Percentiles rank a stretch among this genome's conserved stretches.
Conservation (phyloP, 2,329 filamentous ascomycete species). For the Didymella segeticola region DNA sequence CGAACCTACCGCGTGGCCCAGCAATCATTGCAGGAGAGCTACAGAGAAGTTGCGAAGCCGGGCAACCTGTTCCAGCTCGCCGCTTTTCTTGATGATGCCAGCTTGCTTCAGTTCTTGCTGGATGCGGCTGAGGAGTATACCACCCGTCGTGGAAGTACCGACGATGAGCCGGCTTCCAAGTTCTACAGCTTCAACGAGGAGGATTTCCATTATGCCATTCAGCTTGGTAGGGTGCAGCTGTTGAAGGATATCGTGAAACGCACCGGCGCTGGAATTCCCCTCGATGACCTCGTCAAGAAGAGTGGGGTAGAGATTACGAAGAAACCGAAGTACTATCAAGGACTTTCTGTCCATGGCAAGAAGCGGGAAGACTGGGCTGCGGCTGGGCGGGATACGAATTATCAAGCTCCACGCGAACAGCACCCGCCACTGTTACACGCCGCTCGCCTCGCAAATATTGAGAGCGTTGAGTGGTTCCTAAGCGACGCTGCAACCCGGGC, state of each 20-base stretch:
- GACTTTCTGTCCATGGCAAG: conserved; percentile 68
- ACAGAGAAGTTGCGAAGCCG: conserved; percentile 6
- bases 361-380: conserved; percentile 75
- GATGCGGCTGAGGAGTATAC: conserved; percentile 23
- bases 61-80: conserved; percentile 41
- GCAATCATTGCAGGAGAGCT: conserved; percentile 1
- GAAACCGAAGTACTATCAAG: conserved; percentile 77
- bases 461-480: conserved; percentile 77
- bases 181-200: conserved; percentile 25
- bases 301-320: conserved; percentile 68
- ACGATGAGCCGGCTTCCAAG: conserved; percentile 20
- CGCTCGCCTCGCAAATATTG: conserved; percentile 64
- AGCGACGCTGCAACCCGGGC: conserved; percentile 71
- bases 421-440: conserved; percentile 67
- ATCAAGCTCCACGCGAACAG: conserved; percentile 9
- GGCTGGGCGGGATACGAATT: conserved; percentile 18
- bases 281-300: conserved; percentile 70
- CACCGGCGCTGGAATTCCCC: conserved; percentile 72
- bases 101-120: conserved; percentile 27
- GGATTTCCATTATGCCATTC: conserved; percentile 48
- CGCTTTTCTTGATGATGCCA: conserved; percentile 31
- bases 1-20: neutral
- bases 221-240: conserved; percentile 60
- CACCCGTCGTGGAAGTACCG: conserved; percentile 1
- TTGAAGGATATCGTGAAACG: conserved; percentile 70